These are phyloP conservation scores for Bolboschoenus planiculmis DNA, from an alignment of 176 grass and related monocot species.

Conservation along the genomic window DNA sequence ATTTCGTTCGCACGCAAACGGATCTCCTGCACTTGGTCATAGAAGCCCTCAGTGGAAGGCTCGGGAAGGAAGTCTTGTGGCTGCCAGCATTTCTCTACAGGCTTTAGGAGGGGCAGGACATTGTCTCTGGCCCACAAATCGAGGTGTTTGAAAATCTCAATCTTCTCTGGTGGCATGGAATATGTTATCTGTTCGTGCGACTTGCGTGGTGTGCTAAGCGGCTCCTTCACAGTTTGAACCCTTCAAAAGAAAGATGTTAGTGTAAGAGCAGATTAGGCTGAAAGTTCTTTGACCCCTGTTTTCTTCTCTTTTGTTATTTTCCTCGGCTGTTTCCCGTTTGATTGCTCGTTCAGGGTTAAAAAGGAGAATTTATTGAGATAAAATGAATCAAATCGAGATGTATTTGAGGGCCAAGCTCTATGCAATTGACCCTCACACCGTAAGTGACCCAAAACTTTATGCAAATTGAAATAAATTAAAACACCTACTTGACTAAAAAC, in stretches of 20 bases:
- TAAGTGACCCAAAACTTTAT: too few species aligned
- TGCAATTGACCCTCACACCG: too few species aligned
- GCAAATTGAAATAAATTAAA: too few species aligned
- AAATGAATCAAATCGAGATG: not conserved
- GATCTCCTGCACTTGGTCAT: constrained; percentile 36
- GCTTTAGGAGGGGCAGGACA: constrained; percentile 32
- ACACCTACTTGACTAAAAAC: too few species aligned
- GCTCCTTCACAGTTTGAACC: not conserved
- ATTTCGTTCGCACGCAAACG: constrained; percentile 53
- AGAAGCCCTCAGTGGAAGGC: constrained; percentile 10
- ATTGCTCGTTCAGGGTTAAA: not conserved
- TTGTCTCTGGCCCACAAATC: constrained; percentile 23
- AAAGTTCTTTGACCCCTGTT: not conserved
- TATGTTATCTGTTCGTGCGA: not conserved
- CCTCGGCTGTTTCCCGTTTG: not conserved
- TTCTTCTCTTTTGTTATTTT: not conserved
- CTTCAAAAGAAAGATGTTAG: not conserved
- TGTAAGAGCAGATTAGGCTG: not conserved
- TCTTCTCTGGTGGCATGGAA: constrained; percentile 38
- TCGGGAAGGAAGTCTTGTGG: constrained; percentile 45
- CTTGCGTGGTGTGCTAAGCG: not conserved
- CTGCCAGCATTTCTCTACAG: constrained; percentile 42
- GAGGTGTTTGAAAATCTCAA: constrained; percentile 34
- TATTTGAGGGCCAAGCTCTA: not conserved
- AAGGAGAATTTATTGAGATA: too few species aligned